A percentile compares a stretch with the other conserved stretches of the same genome.
Evolutionary conservation across 2,329 filamentous ascomycete genomes (phyloP).

Genomic region (Botrytis medusae): DNA sequence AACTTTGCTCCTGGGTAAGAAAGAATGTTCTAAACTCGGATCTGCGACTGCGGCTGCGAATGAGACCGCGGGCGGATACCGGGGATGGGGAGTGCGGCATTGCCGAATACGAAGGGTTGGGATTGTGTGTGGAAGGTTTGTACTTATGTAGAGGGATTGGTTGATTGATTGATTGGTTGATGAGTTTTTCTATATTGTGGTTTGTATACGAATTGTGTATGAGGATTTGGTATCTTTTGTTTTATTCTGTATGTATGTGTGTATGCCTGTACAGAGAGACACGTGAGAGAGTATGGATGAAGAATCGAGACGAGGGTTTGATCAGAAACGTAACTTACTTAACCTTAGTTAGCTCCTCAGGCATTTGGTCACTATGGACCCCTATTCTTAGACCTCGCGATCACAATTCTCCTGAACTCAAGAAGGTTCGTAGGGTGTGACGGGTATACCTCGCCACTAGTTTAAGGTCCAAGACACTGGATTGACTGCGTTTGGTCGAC

Average conservation of each 20-base stretch:
- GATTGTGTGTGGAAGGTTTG: background rate
- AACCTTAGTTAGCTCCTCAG: background rate
- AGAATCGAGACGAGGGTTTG: background rate
- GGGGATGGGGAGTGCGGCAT: background rate
- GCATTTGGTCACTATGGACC: background rate
- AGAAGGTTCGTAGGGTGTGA: background rate
- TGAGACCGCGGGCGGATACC: background rate
- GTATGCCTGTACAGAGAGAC: too few relatives aligned
- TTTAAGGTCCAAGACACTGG: background rate
- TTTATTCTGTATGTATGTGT: too few relatives aligned
- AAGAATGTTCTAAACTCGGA: constrained; percentile 6
- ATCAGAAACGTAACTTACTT: background rate
- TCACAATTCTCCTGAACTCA: background rate
- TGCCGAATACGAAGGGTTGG: constrained; percentile 2
- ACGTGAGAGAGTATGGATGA: background rate
- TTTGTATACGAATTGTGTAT: background rate
- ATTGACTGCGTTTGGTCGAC: background rate
- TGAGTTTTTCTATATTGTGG: background rate
- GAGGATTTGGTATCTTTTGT: too few relatives aligned
- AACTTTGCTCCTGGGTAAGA: background rate
- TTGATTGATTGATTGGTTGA: background rate
- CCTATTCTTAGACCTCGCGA: background rate
- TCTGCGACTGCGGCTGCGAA: background rate
- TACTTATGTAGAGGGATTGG: background rate
- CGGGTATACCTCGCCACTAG: constrained; percentile 2